Evolutionary conservation across 768 basidiomycete genomes (phyloP).

Genomic region (Boletus huronensis): DNA sequence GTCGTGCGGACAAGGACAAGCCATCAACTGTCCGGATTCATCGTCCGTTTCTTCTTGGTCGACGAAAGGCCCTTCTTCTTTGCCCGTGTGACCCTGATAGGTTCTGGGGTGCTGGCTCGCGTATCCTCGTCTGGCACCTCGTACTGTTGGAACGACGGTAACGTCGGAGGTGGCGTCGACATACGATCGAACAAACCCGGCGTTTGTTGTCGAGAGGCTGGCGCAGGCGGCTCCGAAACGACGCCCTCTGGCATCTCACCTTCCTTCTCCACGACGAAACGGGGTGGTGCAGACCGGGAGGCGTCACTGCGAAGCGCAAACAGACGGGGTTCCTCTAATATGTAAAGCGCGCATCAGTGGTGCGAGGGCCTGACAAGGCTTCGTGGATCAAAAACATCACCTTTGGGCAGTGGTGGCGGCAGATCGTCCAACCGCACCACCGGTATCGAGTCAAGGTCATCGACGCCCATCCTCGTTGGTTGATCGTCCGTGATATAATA

Average conservation of each 20-base stretch:
- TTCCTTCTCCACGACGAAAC: constrained; percentile 65
- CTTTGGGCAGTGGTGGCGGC: constrained; percentile 44
- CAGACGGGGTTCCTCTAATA: constrained; percentile 35
- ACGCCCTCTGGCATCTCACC: constrained; percentile 85
- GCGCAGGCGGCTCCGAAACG: constrained; percentile 17
- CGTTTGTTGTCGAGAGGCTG: constrained; percentile 25
- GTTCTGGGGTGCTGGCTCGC: constrained; percentile 56
- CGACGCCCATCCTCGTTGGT: constrained; percentile 35
- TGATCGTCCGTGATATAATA: constrained; percentile 80
- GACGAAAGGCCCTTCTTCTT: constrained; percentile 56
- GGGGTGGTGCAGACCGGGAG: constrained; percentile 40
- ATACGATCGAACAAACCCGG: constrained; percentile 28
- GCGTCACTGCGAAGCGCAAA: constrained; percentile 44
- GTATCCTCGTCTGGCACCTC: constrained; percentile 45
- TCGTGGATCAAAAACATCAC: constrained; percentile 9
- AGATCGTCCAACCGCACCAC: constrained; percentile 80
- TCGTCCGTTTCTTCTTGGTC: constrained; percentile 67
- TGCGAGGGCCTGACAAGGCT: not conserved
- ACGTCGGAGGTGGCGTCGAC: constrained; percentile 35
- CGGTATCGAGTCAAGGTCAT: constrained; percentile 89
- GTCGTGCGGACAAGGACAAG: not conserved
- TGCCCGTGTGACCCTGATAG: constrained; percentile 70
- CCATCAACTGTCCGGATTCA: constrained; percentile 21
- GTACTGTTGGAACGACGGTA: constrained; percentile 49
- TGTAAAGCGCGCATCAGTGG: constrained; percentile 21